A percentile compares a stretch with the other conserved stretches of the same genome.
phyloP scores from a whole-genome alignment of 768 basidiomycete genomes.

The Multifurca ochricompacta region DNA sequence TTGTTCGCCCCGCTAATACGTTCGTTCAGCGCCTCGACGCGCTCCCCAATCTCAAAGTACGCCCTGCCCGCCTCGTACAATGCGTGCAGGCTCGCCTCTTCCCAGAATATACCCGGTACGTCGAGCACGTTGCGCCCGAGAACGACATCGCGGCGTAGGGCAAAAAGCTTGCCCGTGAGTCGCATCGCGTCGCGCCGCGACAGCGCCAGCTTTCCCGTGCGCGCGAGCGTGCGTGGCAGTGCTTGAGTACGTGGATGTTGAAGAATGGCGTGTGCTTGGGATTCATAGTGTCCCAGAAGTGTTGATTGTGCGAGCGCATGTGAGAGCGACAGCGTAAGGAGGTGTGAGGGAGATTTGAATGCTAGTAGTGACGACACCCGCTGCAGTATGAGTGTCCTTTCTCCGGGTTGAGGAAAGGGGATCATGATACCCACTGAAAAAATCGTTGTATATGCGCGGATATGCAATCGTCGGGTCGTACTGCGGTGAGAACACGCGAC shows the following conservation, averaged over 20 bases:
- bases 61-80: slow-evolving; percentile 90
- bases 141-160: slow-evolving; percentile 78
- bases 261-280: slow-evolving; percentile 68
- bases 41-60: slow-evolving; percentile 84
- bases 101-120: slow-evolving; percentile 92
- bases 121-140: slow-evolving; percentile 90
- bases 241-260: slow-evolving; percentile 67
- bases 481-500: slow-evolving; percentile 30
- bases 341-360: slow-evolving; percentile 84
- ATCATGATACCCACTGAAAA: slow-evolving; percentile 66
- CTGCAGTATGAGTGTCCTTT: background rate
- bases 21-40: slow-evolving; percentile 84
- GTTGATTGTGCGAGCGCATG: slow-evolving; percentile 95
- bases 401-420: background rate
- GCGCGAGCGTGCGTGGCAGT: slow-evolving; percentile 78
- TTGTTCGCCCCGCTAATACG: slow-evolving; percentile 82
- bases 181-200: slow-evolving; percentile 78
- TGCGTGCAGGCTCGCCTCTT: slow-evolving; percentile 80
- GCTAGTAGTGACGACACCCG: slow-evolving; percentile 38
- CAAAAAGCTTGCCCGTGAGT: slow-evolving; percentile 50
- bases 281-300: slow-evolving; percentile 81
- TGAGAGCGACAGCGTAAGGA: slow-evolving; percentile 86
- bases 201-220: slow-evolving; percentile 66
- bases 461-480: slow-evolving; percentile 78
- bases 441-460: slow-evolving; percentile 92